A percentile compares a stretch with the other conserved stretches of the same genome.
Conservation (phyloP, 2,329 filamentous ascomycete species). For the Plenodomus biglobosus region DNA sequence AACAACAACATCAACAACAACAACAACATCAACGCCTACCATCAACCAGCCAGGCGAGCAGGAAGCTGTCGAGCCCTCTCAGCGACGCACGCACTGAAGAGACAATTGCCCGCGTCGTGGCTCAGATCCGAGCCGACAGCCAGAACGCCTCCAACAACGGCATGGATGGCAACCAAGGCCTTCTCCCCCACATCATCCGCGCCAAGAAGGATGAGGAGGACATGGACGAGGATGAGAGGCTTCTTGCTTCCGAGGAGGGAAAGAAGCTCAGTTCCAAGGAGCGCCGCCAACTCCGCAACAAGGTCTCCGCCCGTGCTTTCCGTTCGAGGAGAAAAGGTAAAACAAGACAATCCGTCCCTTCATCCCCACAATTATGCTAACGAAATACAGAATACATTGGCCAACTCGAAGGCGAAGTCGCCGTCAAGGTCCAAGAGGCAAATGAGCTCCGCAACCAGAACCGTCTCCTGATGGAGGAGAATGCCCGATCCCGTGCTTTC, state of each 20-base stretch:
- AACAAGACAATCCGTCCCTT: slow-evolving; percentile 27
- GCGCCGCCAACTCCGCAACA: slow-evolving; percentile 94
- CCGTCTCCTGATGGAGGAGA: slow-evolving; percentile 78
- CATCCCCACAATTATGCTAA: slow-evolving; percentile 51
- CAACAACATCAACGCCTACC: slow-evolving; percentile 35
- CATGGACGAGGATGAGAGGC: slow-evolving; percentile 96
- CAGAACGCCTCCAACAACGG: slow-evolving; percentile 52
- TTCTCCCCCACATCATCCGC: slow-evolving; percentile 68
- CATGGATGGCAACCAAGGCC: slow-evolving; percentile 52
- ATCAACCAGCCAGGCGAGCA: slow-evolving; percentile 25
- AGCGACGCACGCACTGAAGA: slow-evolving; percentile 66
- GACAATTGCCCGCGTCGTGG: slow-evolving; percentile 88
- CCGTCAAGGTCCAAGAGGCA: slow-evolving; percentile 78
- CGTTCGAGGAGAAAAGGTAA: slow-evolving; percentile 97
- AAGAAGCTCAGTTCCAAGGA: slow-evolving; percentile 99
- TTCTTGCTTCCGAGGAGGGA: slow-evolving; percentile 93
- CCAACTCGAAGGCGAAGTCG: slow-evolving; percentile 88
- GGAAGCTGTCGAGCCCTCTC: slow-evolving; percentile 44
- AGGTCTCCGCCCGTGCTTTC: slow-evolving; percentile 97
- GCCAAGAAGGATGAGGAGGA: slow-evolving; percentile 94
- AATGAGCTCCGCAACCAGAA: slow-evolving; percentile 81
- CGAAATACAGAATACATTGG: slow-evolving; percentile 80
- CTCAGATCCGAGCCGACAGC: slow-evolving; percentile 83
- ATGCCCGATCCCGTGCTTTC: slow-evolving; percentile 81
- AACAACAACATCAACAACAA: slow-evolving; percentile 41